Conservation (phyloP, 164 flowering plant genomes). For the Warburgia ugandensis region DNA sequence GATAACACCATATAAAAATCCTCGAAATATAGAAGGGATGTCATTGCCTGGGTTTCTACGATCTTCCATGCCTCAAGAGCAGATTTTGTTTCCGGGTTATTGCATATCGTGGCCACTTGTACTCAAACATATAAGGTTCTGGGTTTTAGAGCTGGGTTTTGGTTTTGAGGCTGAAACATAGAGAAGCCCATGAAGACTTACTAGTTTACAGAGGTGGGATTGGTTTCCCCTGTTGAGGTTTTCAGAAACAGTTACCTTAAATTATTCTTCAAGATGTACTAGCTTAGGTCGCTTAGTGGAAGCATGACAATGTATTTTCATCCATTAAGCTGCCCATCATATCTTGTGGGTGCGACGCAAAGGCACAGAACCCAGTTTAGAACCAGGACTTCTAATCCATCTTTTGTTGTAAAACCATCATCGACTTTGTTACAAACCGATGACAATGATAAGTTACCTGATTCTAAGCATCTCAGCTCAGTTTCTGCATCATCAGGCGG, state of each 20-base stretch:
- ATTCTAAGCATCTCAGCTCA: conserved; percentile 17
- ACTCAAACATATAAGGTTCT: background rate
- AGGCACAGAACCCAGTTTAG: conserved; percentile 18
- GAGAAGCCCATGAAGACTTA: background rate
- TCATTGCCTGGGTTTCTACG: background rate
- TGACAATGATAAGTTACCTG: conserved; percentile 22
- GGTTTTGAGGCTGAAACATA: conserved; percentile 5
- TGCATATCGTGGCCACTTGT: background rate
- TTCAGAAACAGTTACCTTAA: too few species aligned
- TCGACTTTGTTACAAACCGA: conserved; percentile 24
- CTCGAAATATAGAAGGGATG: background rate
- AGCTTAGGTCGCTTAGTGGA: conserved; percentile 20
- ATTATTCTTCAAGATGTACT: background rate
- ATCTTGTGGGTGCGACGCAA: conserved; percentile 13
- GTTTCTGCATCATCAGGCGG: conserved; percentile 2
- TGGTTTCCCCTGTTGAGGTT: background rate
- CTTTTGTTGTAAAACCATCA: conserved; percentile 12
- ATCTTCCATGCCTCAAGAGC: background rate
- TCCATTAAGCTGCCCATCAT: conserved; percentile 17
- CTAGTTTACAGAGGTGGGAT: conserved; percentile 1
- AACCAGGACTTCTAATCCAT: conserved; percentile 16
- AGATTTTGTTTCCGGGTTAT: conserved; percentile 5
- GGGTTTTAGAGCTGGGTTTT: conserved; percentile 7
- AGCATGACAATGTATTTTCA: conserved; percentile 24
- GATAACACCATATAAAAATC: background rate